Conservation (phyloP, 805 yeast species). For the Candida andamanensis region DNA sequence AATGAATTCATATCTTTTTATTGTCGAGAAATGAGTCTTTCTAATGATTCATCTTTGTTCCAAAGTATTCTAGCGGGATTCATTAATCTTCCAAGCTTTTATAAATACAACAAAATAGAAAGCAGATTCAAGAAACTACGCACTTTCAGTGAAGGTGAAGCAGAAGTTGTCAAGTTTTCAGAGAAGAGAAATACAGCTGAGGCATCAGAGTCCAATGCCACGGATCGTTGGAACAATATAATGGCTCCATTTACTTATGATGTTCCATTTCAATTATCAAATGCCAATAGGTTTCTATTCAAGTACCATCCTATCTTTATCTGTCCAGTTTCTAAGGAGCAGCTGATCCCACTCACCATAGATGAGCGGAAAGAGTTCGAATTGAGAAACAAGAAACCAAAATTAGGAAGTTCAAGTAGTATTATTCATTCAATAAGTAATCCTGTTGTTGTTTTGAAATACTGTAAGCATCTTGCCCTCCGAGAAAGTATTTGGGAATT, state of each 20-base stretch:
- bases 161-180: neutral
- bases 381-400: conserved; percentile 15
- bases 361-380: conserved; percentile 11
- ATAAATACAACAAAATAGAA: conserved; percentile 37
- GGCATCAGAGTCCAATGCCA: neutral
- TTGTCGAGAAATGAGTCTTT: conserved; percentile 32
- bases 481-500: conserved; percentile 39
- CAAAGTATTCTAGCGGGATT: conserved; percentile 37
- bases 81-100: conserved; percentile 37
- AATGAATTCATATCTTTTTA: conserved; percentile 36
- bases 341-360: conserved; percentile 30
- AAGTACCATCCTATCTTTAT: conserved; percentile 41
- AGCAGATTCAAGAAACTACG: conserved; percentile 18
- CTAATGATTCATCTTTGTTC: conserved; percentile 38
- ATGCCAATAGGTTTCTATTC: conserved; percentile 34
- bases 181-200: conserved; percentile 1
- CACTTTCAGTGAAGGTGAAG: conserved; percentile 1
- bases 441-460: conserved; percentile 39
- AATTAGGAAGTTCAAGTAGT: conserved; percentile 4
- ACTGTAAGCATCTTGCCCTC: conserved; percentile 39
- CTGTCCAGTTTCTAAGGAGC: conserved; percentile 43
- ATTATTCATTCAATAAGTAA: conserved; percentile 12
- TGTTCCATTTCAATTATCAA: conserved; percentile 39
- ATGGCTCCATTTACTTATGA: conserved; percentile 24
- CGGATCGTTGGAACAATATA: conserved; percentile 1